Conservation (phyloP, 2,329 filamentous ascomycete species). For the Phaeosphaeria sp. region DNA sequence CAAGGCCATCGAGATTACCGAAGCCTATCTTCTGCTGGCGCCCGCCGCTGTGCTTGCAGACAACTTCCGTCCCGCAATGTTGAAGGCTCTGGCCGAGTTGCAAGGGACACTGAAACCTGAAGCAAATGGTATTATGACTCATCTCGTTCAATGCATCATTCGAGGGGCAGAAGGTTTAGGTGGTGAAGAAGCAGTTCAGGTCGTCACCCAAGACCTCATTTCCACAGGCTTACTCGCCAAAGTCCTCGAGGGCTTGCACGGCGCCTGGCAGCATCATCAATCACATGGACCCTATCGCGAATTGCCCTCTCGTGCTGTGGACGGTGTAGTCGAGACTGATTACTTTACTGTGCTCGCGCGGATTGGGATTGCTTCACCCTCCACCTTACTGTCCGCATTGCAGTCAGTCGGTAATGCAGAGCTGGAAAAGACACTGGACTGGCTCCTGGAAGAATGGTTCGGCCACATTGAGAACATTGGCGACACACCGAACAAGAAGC, state of each 20-base stretch:
- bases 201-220: conserved; percentile 62
- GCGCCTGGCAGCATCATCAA: conserved; percentile 65
- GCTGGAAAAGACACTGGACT: conserved; percentile 44
- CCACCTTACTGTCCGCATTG: conserved; percentile 66
- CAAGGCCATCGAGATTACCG: conserved; percentile 57
- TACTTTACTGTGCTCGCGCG: conserved; percentile 85
- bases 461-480: conserved; percentile 71
- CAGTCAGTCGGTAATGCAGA: conserved; percentile 40
- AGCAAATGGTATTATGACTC: conserved; percentile 55
- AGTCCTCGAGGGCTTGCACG: conserved; percentile 54
- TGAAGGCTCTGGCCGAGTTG: conserved; percentile 50
- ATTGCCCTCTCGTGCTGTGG: conserved; percentile 70
- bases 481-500: conserved; percentile 69
- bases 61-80: conserved; percentile 47
- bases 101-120: conserved; percentile 57
- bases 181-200: conserved; percentile 58
- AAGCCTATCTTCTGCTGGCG: conserved; percentile 57
- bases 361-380: conserved; percentile 75
- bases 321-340: conserved; percentile 78
- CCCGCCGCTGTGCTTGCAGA: conserved; percentile 55
- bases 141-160: conserved; percentile 55
- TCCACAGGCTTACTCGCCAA: conserved; percentile 64
- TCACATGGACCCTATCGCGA: conserved; percentile 76
- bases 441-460: conserved; percentile 68
- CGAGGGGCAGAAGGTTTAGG: conserved; percentile 59